Percentiles rank a stretch among this genome's conserved stretches.
These are phyloP conservation scores for Pholiota conissans DNA, from an alignment of 768 basidiomycete species.

Conservation along the genomic window DNA sequence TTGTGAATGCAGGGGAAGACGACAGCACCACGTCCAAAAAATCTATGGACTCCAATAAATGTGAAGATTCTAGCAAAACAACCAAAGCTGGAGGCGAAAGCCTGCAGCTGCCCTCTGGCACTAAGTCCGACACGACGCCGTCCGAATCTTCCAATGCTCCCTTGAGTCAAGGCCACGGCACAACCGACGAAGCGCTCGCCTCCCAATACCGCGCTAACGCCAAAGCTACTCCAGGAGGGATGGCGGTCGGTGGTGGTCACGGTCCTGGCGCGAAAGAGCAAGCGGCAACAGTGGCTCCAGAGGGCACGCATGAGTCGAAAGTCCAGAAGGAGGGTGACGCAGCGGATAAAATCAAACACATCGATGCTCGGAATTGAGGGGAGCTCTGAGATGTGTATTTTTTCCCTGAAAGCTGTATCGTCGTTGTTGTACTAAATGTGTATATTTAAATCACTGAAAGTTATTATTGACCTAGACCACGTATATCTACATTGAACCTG, in stretches of 20 bases:
- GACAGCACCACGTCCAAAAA: constrained; percentile 6
- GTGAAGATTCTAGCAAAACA: neutral
- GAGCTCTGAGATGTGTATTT: neutral
- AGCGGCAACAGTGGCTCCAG: constrained; percentile 29
- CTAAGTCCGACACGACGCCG: no score
- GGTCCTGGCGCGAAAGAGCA: constrained; percentile 22
- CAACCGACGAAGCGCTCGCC: neutral
- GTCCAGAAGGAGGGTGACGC: constrained; percentile 22
- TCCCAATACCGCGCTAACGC: neutral
- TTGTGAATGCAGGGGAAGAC: constrained; percentile 15
- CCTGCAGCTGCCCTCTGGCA: neutral
- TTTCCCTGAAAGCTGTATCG: no score
- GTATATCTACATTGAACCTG: no score
- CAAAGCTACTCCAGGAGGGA: constrained; percentile 1
- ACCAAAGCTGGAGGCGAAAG: neutral
- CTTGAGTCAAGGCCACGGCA: no score
- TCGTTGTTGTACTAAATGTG: no score
- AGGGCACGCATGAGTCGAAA: constrained; percentile 23
- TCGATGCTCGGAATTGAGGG: constrained; percentile 4
- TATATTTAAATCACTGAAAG: no score
- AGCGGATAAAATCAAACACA: constrained; percentile 15
- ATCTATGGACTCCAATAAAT: neutral
- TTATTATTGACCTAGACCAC: no score
- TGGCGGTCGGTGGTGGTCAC: constrained; percentile 6
- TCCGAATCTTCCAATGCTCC: no score